Percentiles rank a stretch among this genome's conserved stretches.
These are phyloP conservation scores for Solanum infundibuliforme DNA, from an alignment of 257 asterid species.

Conservation along the genomic window DNA sequence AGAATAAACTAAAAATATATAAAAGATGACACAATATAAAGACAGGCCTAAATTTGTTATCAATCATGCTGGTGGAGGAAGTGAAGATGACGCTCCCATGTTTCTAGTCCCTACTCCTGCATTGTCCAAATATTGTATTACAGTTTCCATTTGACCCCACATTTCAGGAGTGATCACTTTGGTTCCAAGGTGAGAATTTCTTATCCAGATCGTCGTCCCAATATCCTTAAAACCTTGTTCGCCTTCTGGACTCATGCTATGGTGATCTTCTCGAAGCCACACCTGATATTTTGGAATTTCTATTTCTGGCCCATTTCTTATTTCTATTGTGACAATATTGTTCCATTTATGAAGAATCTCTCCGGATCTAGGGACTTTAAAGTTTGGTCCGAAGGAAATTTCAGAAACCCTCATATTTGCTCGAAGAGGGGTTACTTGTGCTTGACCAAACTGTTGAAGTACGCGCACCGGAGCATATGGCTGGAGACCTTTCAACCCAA, in stretches of 20 bases:
- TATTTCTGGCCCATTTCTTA: too few relatives aligned
- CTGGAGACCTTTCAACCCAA: too few relatives aligned
- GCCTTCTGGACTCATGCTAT: not conserved
- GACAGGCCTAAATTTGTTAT: not conserved
- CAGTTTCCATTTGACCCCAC: not conserved
- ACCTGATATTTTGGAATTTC: too few relatives aligned
- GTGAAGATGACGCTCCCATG: not conserved
- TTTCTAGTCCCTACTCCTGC: not conserved
- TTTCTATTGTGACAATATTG: too few relatives aligned
- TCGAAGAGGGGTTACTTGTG: too few relatives aligned
- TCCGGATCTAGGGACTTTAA: not conserved
- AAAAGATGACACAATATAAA: too few relatives aligned
- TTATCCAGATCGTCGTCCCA: too few relatives aligned
- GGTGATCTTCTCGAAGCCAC: not conserved
- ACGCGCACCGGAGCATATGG: too few relatives aligned
- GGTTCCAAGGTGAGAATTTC: too few relatives aligned
- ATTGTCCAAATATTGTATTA: not conserved
- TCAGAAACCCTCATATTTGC: not conserved
- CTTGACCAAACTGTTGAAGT: too few relatives aligned
- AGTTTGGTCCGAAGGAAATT: not conserved
- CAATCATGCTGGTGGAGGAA: not conserved
- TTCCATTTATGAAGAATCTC: too few relatives aligned
- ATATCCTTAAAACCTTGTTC: not conserved
- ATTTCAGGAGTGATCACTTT: not conserved
- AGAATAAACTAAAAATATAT: too few relatives aligned